Evolutionary conservation across 2,329 filamentous ascomycete species (phyloP).

Genomic region (Leptoxyphium fumago): DNA sequence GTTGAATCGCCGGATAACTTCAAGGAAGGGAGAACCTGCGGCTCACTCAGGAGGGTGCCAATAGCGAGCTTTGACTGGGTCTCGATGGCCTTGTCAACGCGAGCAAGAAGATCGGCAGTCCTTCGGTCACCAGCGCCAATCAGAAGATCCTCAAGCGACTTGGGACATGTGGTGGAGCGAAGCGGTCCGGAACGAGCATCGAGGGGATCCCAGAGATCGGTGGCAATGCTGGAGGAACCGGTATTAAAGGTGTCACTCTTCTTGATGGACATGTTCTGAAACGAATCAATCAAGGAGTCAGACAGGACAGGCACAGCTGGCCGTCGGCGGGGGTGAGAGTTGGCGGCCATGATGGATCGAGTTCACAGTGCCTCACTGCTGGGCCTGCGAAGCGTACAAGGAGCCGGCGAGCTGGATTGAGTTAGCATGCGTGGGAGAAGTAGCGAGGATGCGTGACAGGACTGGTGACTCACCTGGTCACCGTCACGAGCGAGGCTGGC

Average conservation of each 20-base stretch:
- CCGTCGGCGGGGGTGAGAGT: slow-evolving; percentile 31
- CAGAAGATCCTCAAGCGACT: slow-evolving; percentile 34
- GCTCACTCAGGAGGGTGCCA: slow-evolving; percentile 30
- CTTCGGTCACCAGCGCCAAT: slow-evolving; percentile 30
- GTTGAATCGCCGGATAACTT: slow-evolving; percentile 25
- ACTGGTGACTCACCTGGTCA: no score
- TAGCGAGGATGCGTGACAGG: no score
- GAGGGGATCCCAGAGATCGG: slow-evolving; percentile 22
- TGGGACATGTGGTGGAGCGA: slow-evolving; percentile 34
- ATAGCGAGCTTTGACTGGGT: slow-evolving; percentile 21
- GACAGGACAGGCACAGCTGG: slow-evolving; percentile 21
- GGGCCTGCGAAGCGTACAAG: not conserved
- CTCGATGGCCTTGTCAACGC: slow-evolving; percentile 29
- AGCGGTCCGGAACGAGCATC: slow-evolving; percentile 25
- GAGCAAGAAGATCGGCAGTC: slow-evolving; percentile 28
- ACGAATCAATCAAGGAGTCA: slow-evolving; percentile 22
- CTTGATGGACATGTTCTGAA: slow-evolving; percentile 30
- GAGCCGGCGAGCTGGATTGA: not conserved
- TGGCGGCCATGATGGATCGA: slow-evolving; percentile 20
- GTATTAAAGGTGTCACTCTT: slow-evolving; percentile 35
- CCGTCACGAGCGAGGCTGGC: no score
- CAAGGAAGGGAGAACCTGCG: slow-evolving; percentile 34
- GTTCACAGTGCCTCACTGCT: not conserved
- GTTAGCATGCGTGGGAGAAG: not conserved
- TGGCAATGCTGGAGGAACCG: slow-evolving; percentile 1